These are phyloP conservation scores for Wickerhamiella shivajii DNA, from an alignment of 805 yeast species.

Conservation along the genomic window DNA sequence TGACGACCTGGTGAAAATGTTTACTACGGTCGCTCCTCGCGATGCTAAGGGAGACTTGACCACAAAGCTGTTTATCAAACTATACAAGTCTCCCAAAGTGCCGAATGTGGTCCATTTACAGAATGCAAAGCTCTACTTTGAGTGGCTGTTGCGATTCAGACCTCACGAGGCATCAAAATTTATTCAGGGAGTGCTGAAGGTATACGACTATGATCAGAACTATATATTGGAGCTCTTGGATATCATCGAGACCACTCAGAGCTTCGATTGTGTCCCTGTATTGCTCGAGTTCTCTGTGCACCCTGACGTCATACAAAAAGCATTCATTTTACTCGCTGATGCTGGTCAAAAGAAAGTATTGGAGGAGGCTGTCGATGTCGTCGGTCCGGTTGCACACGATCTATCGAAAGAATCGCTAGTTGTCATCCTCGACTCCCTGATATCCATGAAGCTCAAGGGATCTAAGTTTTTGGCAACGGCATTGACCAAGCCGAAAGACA, in stretches of 20 bases:
- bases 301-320: conserved; percentile 1
- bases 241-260: background rate
- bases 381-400: background rate
- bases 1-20: conserved; percentile 10
- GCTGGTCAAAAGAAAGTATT: background rate
- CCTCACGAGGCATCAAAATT: conserved; percentile 15
- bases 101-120: conserved; percentile 7
- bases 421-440: conserved; percentile 15
- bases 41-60: conserved; percentile 10
- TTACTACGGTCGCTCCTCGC: conserved; percentile 10
- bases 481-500: conserved; percentile 9
- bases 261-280: background rate
- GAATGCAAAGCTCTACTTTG: conserved; percentile 17
- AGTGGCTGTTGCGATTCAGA: conserved; percentile 13
- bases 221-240: conserved; percentile 9
- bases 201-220: conserved; percentile 7
- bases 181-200: conserved; percentile 12
- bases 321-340: background rate
- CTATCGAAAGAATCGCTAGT: conserved; percentile 10
- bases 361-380: background rate
- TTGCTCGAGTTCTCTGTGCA: background rate
- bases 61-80: conserved; percentile 15
- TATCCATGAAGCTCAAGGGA: conserved; percentile 13
- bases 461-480: conserved; percentile 11
- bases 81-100: conserved; percentile 13